Evolutionary conservation across 768 basidiomycete genomes (phyloP), one percentile per base, ranked within the genome.

Genomic region (Pisolithus microcarpus): DNA sequence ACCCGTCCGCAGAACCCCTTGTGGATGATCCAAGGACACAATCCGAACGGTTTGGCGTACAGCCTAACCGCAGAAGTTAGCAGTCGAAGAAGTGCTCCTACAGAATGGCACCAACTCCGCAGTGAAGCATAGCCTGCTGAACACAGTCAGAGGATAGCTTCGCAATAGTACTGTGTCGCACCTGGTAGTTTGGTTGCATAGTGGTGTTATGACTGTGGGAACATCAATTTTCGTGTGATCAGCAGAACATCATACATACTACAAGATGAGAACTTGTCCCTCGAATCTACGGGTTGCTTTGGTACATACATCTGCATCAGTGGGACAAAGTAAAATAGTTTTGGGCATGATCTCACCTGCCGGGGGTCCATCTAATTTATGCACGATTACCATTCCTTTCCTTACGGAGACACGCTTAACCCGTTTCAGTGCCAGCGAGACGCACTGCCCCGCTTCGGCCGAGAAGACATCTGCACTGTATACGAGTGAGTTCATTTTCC

Each of bases 391-490:
- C 94, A 95, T 94, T 11, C 94, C 95, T 68, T 97, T 98, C 52
- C 95, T 75, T 8, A 97, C 82, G 19, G 83, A 80, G 7, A 82
- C 78, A 49, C 90, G 73, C 49, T 86, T 77, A 52, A 96, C 84
- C 42, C 91, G 79, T 72, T 98, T 99, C 26, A 99, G 69, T 4
- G 95, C 96, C 49, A 96, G 74, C 7, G 90, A 89, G 18, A 99
- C 93, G 46, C 89, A 91, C 70, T 99, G 96, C 2, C 96, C 96
- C 6, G 96, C 96, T 60, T 97, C 94, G 0, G 91, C 96, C 13
- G 77, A 76, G 15, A 75, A 74, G 3, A 99, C 91, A 49, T 84
- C 75, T 19, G 87, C 92, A 31, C 93, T 87, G 55, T 48, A 23
- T 24, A 43, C 48, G n/a, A 21, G 7, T 48, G 53, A 53, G 57